Evolutionary conservation across 305 asterid genomes (phyloP), one percentile per base, ranked within the genome.

Genomic region (Andrographis paniculata): DNA sequence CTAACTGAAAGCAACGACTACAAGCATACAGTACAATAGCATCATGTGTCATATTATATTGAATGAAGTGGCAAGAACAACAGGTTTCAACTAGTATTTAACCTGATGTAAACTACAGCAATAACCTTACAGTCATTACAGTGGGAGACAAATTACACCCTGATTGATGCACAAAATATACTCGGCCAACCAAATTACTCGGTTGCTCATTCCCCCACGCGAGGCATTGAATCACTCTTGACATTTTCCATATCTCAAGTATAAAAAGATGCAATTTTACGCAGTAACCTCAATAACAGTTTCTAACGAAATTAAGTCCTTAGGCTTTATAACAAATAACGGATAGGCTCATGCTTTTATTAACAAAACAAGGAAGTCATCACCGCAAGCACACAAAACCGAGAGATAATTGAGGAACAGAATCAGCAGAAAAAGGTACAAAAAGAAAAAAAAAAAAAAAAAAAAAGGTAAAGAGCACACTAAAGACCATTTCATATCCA

Each of bases 51-150:
- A n/a, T 24, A 24, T 24, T 9, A 4, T 1, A 1, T 5, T 20
- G 12, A 38, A 22, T 35, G 52, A 58, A 42, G 20, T 16, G 14
- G 45, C 37, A 31, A 31, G 37, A 31, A 17, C 38, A 55, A 13
- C 46, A 53, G 33, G 33, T 24, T 15, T 8, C 0, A 17, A 42
- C 33, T 15, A 20, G 40, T 24, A 30, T 50, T 51, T 21, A n/a
- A n/a, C n/a, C 13, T 20, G 20, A 17, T 4, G 19, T 12, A 43
- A 15, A 58, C 20, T 10, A 23, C 27, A 13, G 44, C 35, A 55
- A 4, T 3, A 10, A 51, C 1, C 45, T 17, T 30, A 39, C 20
- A 46, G 45, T n/a, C 14, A 48, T 17, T 6, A n/a, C 36, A 23
- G 5, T 31, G 44, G 35, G 7, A 36, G 17, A 39, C 23, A n/a